Evolutionary conservation across 306 rosid species (phyloP), one percentile per base, ranked within the genome.

Genomic region (Medicago arabica): DNA sequence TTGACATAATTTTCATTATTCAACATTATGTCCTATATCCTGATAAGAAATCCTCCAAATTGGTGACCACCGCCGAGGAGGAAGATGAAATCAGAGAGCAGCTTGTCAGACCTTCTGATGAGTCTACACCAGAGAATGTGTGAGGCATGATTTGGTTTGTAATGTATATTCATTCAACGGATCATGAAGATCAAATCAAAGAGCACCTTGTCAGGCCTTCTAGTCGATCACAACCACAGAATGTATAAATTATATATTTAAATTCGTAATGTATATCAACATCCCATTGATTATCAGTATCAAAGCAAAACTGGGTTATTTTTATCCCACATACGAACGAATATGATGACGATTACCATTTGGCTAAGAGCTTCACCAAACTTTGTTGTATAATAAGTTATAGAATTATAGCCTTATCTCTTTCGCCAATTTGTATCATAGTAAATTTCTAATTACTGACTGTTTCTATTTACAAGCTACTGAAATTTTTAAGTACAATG

Each of bases 1-100:
- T 89, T 78, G 97, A 94, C 86, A 79, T 91, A 57, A 15, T 84
- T 17, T 84, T 84, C 87, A 84, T 84, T 5, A 38, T 67, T 76
- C 87, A 84, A 84, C 87, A 84, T 63, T 84, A 80, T 68, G 23
- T 80, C 31, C 65, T 84, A 14, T 84, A 84, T 74, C 68, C 57
- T 62, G 60, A 61, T 44, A 68, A 62, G 10, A 80, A 25, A 15
- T 21, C 54, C 71, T 34, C 67, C 39, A 75, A 84, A 67, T 23
- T n/a, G 50, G 80, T 13, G 21, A 13, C 49, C 38, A 17, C 59
- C n/a, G 6, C 59, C 0, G 79, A 81, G 16, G 53, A 79, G 4
- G 85, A 78, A 23, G 72, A 81, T 74, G 81, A 64, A 65, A 51
- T 25, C 49, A 40, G 69, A 71, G 85, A 85, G 74, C 65, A 64